Base-by-base conservation (phyloP, 176 grass and related monocot genomes). In the Raddia guianensis region DNA sequence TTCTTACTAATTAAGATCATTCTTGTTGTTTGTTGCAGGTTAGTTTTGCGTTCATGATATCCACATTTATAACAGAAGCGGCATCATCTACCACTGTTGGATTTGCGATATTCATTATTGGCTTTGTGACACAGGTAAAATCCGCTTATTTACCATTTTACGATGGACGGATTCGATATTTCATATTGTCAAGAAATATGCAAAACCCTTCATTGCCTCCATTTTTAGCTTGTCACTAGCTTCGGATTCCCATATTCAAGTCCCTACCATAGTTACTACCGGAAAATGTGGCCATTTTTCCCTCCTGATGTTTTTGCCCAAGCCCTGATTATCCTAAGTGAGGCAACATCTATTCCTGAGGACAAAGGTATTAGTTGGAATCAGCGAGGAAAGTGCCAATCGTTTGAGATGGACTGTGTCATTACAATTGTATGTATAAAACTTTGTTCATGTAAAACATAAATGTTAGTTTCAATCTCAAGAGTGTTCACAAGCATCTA, bases 21-120 rank as follows among this genome's bases (percentile, higher is more conserved):
- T 8, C 33, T 76, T 85, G 40, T 76, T 70, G 74, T 82, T 75
- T 86, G 54, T 68, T 89, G 84, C 92, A 98, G 92, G 84, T 98
- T 79, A 87, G 86, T 72, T 95, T 98, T 68, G 92, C 92, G 66
- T 98, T 98, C 79, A 91, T 95, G 96, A 93, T 95, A 88, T 98
- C 96, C 8, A 90, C 96, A 56, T 98, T 98, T 74, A 48, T 98
- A 27, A 78, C 81, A n/a, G 95, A 98, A 75, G 84, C 96, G 79
- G 86, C 92, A 81, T 95, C 96, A 46, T 90, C 95, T 56, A 98
- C 96, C 57, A 98, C 95, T 18, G 92, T 98, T 56, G 96, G 92
- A 54, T 98, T 95, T 85, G 82, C 92, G 8, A 93, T 98, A 89
- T 95, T 95, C 72, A 98, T 98, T 55, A 89, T 91, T 83, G 96